Conservation (phyloP, 2,329 filamentous ascomycete species). For the Fusarium musae region DNA sequence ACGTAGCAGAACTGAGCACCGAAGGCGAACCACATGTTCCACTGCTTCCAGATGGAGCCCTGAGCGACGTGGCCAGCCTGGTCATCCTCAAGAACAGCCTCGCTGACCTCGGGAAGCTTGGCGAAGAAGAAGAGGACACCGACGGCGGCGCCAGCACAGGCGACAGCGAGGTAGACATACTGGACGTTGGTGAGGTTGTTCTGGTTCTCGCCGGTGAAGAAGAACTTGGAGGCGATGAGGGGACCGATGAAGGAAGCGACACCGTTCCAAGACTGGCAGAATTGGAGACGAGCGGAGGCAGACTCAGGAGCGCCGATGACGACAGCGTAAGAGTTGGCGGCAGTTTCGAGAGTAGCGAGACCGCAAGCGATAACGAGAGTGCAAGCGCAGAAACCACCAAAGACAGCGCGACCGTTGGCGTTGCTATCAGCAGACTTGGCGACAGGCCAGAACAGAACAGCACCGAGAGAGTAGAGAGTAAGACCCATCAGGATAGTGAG, state of each 20-base stretch:
- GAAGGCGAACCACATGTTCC: constrained; percentile 79
- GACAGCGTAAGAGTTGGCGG: constrained; percentile 74
- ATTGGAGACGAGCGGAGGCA: constrained; percentile 50
- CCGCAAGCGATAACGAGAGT: constrained; percentile 81
- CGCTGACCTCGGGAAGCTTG: constrained; percentile 77
- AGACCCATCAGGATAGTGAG: constrained; percentile 75
- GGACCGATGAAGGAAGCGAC: constrained; percentile 79
- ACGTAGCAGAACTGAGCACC: constrained; percentile 83
- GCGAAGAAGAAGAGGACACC: constrained; percentile 74
- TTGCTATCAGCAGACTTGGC: constrained; percentile 58
- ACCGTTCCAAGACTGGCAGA: constrained; percentile 81
- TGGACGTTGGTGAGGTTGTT: constrained; percentile 74
- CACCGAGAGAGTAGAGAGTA: constrained; percentile 70
- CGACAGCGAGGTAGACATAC: constrained; percentile 80
- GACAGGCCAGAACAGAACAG: constrained; percentile 65
- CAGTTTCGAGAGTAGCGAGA: constrained; percentile 78
- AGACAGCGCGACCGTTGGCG: constrained; percentile 51
- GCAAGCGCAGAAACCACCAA: constrained; percentile 78
- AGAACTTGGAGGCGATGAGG: constrained; percentile 76
- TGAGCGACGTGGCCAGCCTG: constrained; percentile 62
- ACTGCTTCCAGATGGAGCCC: constrained; percentile 75
- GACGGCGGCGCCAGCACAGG: constrained; percentile 72
- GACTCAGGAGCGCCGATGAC: constrained; percentile 59
- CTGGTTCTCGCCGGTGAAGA: constrained; percentile 71
- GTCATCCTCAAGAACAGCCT: constrained; percentile 53